phyloP scores from a whole-genome alignment of 176 grass and related monocot species.

The Ensete ventricosum region DNA sequence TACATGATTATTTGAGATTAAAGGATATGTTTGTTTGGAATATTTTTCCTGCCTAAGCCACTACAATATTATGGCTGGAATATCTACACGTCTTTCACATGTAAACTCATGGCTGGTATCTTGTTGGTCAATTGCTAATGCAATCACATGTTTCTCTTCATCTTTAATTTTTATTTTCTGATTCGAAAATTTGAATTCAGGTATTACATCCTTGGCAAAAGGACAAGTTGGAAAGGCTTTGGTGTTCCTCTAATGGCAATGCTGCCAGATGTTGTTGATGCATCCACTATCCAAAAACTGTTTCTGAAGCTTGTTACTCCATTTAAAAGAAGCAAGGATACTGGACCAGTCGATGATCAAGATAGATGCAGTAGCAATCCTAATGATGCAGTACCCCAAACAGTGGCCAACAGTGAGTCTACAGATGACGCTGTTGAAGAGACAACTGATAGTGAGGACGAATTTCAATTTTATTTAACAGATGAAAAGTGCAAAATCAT shows the following conservation, averaged over 20 bases:
- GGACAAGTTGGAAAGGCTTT: conserved; percentile 60
- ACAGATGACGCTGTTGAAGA: conserved; percentile 22
- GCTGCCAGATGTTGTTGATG: conserved; percentile 52
- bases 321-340: conserved; percentile 38
- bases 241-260: conserved; percentile 60
- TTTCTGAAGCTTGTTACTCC: conserved; percentile 64
- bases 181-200: conserved; percentile 21
- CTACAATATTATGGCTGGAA: background rate
- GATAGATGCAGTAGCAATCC: conserved; percentile 22
- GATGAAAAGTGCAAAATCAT: conserved; percentile 39
- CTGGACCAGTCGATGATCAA: conserved; percentile 33
- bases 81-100: background rate
- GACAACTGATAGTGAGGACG: conserved; percentile 23
- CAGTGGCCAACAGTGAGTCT: conserved; percentile 17
- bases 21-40: background rate
- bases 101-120: background rate
- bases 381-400: background rate
- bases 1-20: background rate
- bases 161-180: conserved; percentile 5
- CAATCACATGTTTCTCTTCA: background rate
- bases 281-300: conserved; percentile 36
- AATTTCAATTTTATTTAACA: conserved; percentile 53
- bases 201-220: conserved; percentile 53
- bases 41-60: background rate
- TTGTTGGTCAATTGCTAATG: background rate